phyloP scores from a whole-genome alignment of 2,329 filamentous ascomycete genomes.

The Phialophora verrucosa region DNA sequence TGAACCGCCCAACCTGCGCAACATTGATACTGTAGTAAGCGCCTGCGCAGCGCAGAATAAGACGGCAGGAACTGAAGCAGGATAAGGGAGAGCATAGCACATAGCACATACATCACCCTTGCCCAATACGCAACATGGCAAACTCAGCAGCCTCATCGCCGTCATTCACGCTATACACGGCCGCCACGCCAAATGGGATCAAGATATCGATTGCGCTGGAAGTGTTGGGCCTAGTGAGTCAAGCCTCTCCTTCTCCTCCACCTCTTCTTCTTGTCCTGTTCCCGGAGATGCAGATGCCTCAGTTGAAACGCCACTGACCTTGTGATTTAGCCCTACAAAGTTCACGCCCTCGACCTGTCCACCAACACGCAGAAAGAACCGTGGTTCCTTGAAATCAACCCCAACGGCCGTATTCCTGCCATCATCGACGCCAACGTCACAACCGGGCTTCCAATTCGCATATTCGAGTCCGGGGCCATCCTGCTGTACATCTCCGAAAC shows the following conservation, averaged over 20 bases:
- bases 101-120: no score
- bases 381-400: conserved; percentile 56
- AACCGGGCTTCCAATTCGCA: conserved; percentile 46
- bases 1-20: no score
- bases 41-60: no score
- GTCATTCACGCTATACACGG: conserved; percentile 82
- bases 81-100: no score
- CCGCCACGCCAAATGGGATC: conserved; percentile 84
- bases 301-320: neutral
- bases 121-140: conserved; percentile 6
- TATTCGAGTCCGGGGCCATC: conserved; percentile 55
- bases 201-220: conserved; percentile 86
- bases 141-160: conserved; percentile 46
- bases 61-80: no score
- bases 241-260: neutral
- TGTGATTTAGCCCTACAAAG: neutral
- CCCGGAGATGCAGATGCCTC: neutral
- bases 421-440: conserved; percentile 36
- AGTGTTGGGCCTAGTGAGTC: conserved; percentile 65
- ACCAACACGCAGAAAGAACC: conserved; percentile 53
- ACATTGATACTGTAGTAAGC: no score
- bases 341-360: conserved; percentile 46
- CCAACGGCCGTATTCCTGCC: conserved; percentile 56
- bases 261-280: no score
- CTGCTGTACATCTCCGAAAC: conserved; percentile 53